These are phyloP conservation scores for Aspergillus sojae DNA, from an alignment of 2,329 filamentous ascomycete genomes.

Conservation along the genomic window DNA sequence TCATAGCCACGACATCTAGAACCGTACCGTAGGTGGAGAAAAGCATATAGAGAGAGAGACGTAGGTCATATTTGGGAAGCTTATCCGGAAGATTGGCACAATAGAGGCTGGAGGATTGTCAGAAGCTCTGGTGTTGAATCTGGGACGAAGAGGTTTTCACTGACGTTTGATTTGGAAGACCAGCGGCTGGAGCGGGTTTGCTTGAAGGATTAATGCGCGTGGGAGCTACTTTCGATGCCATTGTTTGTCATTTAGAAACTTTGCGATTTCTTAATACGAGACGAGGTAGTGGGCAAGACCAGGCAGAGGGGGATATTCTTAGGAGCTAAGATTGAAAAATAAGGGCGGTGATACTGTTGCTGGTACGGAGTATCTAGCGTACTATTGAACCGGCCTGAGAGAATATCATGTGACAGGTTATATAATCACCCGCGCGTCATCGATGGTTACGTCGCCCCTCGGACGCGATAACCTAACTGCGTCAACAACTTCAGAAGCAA, in stretches of 20 bases:
- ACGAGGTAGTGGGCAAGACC: neutral
- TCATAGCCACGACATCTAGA: constrained; percentile 86
- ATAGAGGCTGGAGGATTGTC: constrained; percentile 68
- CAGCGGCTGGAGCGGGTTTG: constrained; percentile 42
- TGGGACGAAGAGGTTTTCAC: constrained; percentile 33
- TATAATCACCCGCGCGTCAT: constrained; percentile 27
- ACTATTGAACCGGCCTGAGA: neutral
- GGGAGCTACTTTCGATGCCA: constrained; percentile 45
- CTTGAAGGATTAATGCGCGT: constrained; percentile 43
- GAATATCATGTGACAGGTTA: constrained; percentile 25
- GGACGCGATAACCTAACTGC: neutral
- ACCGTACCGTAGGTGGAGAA: constrained; percentile 94
- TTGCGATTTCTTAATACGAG: neutral
- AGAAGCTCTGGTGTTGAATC: constrained; percentile 17
- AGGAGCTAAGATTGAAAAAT: neutral
- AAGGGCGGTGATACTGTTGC: neutral
- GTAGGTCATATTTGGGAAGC: constrained; percentile 84
- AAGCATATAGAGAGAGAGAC: constrained; percentile 85
- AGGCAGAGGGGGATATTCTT: neutral
- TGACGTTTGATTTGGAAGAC: constrained; percentile 76
- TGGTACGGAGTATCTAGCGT: neutral
- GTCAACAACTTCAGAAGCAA: neutral
- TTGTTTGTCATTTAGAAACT: constrained; percentile 16
- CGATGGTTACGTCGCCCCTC: constrained; percentile 7
- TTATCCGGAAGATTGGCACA: constrained; percentile 87